These are phyloP conservation scores for Pyracantha coccinea DNA, from an alignment of 331 rosid species.

Conservation along the genomic window DNA sequence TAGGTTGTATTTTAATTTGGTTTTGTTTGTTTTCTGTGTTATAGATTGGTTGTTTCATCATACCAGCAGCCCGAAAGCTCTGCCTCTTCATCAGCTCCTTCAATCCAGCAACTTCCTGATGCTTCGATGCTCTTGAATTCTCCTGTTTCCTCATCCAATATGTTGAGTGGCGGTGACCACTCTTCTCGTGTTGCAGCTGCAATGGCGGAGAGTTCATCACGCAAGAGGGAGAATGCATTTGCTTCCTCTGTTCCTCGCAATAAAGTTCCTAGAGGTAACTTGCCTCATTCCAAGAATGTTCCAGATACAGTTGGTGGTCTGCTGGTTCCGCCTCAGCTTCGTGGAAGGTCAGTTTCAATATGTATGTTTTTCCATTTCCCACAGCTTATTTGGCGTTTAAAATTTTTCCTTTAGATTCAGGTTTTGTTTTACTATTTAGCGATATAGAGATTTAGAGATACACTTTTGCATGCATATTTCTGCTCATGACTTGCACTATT, in stretches of 20 bases:
- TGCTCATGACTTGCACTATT: neutral
- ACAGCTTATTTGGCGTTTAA: neutral
- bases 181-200: constrained; percentile 74
- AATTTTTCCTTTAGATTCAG: neutral
- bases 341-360: constrained; percentile 66
- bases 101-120: constrained; percentile 71
- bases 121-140: constrained; percentile 79
- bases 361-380: neutral
- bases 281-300: constrained; percentile 58
- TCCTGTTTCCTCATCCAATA: constrained; percentile 36
- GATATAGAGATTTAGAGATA: neutral
- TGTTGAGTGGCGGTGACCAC: constrained; percentile 46
- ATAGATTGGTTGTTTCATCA: constrained; percentile 37
- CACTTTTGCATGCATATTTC: constrained; percentile 1
- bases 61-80: constrained; percentile 25
- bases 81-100: constrained; percentile 22
- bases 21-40: constrained; percentile 7
- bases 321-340: constrained; percentile 85
- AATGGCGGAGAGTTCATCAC: constrained; percentile 62
- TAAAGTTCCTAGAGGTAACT: constrained; percentile 63
- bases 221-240: constrained; percentile 63
- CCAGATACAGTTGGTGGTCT: constrained; percentile 60
- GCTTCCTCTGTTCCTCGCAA: constrained; percentile 42
- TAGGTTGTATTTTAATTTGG: constrained; percentile 6
- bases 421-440: neutral